phyloP scores from a whole-genome alignment of 23 red algal species.

The Gracilariopsis chorda region DNA sequence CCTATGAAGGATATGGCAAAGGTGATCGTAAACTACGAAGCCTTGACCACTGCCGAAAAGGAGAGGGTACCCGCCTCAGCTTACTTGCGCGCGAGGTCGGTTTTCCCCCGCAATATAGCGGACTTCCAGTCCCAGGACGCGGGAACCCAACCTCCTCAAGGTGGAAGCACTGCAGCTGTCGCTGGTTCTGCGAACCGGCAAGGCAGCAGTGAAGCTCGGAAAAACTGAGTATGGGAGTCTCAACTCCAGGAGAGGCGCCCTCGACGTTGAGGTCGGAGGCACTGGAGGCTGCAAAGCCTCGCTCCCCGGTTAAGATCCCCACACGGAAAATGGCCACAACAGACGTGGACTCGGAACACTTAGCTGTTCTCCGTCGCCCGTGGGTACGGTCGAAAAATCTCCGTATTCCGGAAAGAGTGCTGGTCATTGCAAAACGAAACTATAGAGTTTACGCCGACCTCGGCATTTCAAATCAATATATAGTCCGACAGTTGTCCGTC shows the following conservation, averaged over 20 bases:
- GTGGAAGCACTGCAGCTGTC: too few relatives aligned
- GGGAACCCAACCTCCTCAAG: too few relatives aligned
- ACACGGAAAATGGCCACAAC: not conserved
- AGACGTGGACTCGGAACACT: not conserved
- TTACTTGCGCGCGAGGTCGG: too few relatives aligned
- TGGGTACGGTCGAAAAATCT: not conserved
- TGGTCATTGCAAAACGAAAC: not conserved
- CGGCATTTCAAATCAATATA: not conserved
- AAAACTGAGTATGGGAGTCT: not conserved
- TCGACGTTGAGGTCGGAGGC: not conserved
- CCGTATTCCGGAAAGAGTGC: not conserved
- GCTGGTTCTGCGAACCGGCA: too few relatives aligned
- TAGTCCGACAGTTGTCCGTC: not conserved
- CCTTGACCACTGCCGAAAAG: too few relatives aligned
- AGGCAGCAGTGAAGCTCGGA: too few relatives aligned
- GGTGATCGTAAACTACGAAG: too few relatives aligned
- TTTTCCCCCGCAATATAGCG: too few relatives aligned
- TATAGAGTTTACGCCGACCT: slow-evolving; percentile 5
- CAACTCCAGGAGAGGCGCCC: not conserved
- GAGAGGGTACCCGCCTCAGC: too few relatives aligned
- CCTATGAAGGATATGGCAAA: too few relatives aligned
- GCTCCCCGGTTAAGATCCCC: not conserved
- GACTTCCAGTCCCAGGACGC: too few relatives aligned
- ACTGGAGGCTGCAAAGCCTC: not conserved
- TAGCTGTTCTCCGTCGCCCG: not conserved